Conservation (phyloP, 345 rosid species). For the Arabis alpina region DNA sequence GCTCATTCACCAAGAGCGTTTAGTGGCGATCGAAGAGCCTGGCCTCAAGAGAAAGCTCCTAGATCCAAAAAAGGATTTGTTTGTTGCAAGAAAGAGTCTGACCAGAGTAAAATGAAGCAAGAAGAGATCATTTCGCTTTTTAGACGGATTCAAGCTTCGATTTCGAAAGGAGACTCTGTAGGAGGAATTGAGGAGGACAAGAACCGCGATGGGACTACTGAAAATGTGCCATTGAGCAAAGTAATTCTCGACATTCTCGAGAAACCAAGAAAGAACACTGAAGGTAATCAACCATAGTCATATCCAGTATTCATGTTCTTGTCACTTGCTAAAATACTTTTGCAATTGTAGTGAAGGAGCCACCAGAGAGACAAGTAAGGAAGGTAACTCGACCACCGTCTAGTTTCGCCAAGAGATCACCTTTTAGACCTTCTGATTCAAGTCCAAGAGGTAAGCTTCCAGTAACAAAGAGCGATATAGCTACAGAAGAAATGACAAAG, state of each 20-base stretch:
- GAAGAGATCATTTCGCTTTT: conserved; percentile 60
- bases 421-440: conserved; percentile 43
- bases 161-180: conserved; percentile 47
- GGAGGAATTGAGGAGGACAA: conserved; percentile 21
- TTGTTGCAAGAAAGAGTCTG: conserved; percentile 33
- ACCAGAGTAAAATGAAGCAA: conserved; percentile 42
- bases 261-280: conserved; percentile 36
- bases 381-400: conserved; percentile 46
- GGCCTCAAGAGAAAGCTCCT: conserved; percentile 36
- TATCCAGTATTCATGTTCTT: too few relatives aligned
- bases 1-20: conserved; percentile 24
- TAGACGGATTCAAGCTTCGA: conserved; percentile 61
- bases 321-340: neutral
- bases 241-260: conserved; percentile 52
- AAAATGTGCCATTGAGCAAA: conserved; percentile 38
- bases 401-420: conserved; percentile 51
- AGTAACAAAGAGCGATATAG: conserved; percentile 22
- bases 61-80: conserved; percentile 18
- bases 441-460: conserved; percentile 34
- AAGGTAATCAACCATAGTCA: conserved; percentile 17
- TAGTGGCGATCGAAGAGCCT: conserved; percentile 41
- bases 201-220: conserved; percentile 17
- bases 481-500: conserved; percentile 15
- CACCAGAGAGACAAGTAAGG: conserved; percentile 22
- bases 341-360: conserved; percentile 4